Conservation (phyloP, 2,329 filamentous ascomycete species). For the Fusarium mangiferae region DNA sequence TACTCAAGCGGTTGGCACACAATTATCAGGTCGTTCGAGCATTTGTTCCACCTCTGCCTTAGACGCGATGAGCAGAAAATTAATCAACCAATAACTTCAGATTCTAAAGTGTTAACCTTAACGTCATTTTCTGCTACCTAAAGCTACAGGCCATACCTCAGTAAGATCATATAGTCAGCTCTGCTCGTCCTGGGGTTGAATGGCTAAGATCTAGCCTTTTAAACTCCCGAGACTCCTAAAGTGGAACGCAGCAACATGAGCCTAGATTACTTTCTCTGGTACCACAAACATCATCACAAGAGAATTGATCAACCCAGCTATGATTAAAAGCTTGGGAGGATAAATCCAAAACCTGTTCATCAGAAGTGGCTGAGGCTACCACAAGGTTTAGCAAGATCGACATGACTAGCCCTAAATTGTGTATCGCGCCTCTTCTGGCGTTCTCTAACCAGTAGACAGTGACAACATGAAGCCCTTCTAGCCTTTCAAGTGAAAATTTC, state of each 20-base stretch:
- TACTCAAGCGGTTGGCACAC: too few relatives aligned
- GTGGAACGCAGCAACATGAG: conserved; percentile 7
- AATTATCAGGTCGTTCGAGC: too few relatives aligned
- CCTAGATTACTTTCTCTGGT: not conserved
- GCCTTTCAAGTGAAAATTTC: conserved; percentile 14
- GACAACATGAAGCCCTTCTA: conserved; percentile 19
- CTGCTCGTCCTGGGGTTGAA: conserved; percentile 11
- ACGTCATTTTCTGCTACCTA: not conserved
- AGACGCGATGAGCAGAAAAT: too few relatives aligned
- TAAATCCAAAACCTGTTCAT: conserved; percentile 14
- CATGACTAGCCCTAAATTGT: conserved; percentile 17
- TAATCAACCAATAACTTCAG: not conserved
- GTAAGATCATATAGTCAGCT: not conserved
- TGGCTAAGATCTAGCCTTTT: conserved; percentile 12
- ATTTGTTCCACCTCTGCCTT: not conserved
- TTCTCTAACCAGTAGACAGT: conserved; percentile 17
- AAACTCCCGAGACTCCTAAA: not conserved
- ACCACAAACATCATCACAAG: not conserved
- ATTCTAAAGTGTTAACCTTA: not conserved
- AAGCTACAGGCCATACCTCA: not conserved
- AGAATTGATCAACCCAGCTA: not conserved
- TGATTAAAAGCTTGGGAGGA: conserved; percentile 12
- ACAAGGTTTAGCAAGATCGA: conserved; percentile 31
- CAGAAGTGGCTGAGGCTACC: conserved; percentile 21
- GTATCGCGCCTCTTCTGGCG: conserved; percentile 10